A percentile compares a stretch with the other conserved stretches of the same genome.
Conservation (phyloP, 1,284 basidiomycete species). For the Coriolopsis trogii region DNA sequence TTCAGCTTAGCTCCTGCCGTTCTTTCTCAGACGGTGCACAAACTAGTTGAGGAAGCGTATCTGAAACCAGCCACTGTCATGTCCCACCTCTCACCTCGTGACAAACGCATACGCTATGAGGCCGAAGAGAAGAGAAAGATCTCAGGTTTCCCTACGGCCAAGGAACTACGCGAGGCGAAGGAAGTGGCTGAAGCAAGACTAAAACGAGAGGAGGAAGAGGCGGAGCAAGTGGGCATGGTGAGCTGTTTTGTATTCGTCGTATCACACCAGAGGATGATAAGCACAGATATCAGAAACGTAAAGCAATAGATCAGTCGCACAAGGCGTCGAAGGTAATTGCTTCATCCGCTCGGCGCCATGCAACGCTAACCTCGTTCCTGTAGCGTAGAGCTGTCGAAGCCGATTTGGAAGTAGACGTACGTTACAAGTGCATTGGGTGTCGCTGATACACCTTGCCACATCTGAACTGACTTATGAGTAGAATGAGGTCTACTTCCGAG, state of each 20-base stretch:
- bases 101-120: slow-evolving; percentile 76
- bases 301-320: slow-evolving; percentile 51
- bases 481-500: slow-evolving; percentile 77
- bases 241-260: slow-evolving; percentile 30
- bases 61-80: slow-evolving; percentile 73
- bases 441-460: not conserved
- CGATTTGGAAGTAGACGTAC: slow-evolving; percentile 64
- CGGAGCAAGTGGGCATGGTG: slow-evolving; percentile 73
- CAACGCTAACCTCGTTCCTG: too few species aligned
- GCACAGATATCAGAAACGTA: slow-evolving; percentile 54
- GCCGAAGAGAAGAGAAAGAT: slow-evolving; percentile 74
- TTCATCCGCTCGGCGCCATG: too few species aligned
- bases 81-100: slow-evolving; percentile 74
- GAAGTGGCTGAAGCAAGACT: slow-evolving; percentile 64
- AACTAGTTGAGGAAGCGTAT: slow-evolving; percentile 66
- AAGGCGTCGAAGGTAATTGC: slow-evolving; percentile 53
- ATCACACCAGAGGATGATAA: slow-evolving; percentile 10
- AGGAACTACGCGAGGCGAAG: slow-evolving; percentile 69
- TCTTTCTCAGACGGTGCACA: slow-evolving; percentile 62
- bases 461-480: too few species aligned
- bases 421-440: slow-evolving; percentile 27
- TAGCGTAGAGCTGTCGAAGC: slow-evolving; percentile 63
- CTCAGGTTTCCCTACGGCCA: slow-evolving; percentile 73
- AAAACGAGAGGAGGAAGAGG: slow-evolving; percentile 70
- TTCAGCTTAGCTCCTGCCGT: slow-evolving; percentile 45